Conservation (phyloP, 257 asterid genomes). For the Cinchona pubescens region DNA sequence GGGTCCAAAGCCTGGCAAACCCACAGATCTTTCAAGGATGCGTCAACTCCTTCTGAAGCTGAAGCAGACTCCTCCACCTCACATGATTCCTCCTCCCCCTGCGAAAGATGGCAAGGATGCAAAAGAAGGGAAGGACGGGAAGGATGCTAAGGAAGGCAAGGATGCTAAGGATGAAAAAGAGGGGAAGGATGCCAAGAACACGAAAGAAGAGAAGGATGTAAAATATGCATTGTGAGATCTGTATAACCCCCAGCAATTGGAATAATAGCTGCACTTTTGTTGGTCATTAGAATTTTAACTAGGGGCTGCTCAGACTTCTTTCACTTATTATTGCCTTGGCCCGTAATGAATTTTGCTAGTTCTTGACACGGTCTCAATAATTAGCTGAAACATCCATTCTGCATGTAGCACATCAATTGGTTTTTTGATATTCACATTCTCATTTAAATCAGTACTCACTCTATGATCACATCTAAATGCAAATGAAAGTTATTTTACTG, state of each 20-base stretch:
- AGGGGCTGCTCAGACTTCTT: constrained; percentile 11
- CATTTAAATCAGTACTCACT: not conserved
- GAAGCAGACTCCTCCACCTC: constrained; percentile 83
- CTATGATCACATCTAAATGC: not conserved
- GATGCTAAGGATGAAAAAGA: constrained; percentile 35
- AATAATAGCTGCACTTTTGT: constrained; percentile 33
- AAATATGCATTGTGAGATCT: constrained; percentile 15
- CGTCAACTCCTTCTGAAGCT: constrained; percentile 74
- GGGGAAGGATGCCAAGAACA: constrained; percentile 32
- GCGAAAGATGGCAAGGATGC: constrained; percentile 34
- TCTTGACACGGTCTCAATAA: not conserved
- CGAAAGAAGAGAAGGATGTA: constrained; percentile 29
- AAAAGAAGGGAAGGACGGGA: constrained; percentile 29
- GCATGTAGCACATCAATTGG: not conserved
- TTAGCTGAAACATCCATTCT: not conserved
- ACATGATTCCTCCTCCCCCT: constrained; percentile 76
- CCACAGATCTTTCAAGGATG: constrained; percentile 86
- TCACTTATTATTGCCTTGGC: not conserved
- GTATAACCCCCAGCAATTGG: constrained; percentile 4
- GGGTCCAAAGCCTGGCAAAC: constrained; percentile 96
- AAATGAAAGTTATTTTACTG: not conserved
- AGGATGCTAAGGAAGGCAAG: constrained; percentile 31
- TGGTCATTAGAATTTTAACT: constrained; percentile 5
- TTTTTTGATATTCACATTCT: not conserved
- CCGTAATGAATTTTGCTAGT: not conserved